Evolutionary conservation across 352 stramenopile species (phyloP), one percentile per base, ranked within the genome.

Genomic region (Globisporangium spiculum): DNA sequence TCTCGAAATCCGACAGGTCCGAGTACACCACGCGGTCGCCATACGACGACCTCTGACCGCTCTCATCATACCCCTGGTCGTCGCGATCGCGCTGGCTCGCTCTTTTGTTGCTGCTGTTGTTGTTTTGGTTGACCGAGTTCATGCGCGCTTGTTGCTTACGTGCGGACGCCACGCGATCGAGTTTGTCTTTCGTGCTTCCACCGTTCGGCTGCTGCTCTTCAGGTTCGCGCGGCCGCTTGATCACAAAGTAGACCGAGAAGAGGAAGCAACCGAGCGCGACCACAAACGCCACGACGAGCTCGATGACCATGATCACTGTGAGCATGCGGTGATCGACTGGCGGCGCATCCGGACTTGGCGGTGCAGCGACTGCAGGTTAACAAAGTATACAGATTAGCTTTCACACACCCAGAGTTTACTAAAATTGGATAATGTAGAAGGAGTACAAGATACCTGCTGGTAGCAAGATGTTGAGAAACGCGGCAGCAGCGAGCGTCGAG

Each of bases 161-260:
- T 9, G 34, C 64, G 2, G 67, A 73, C 4, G 36, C 50, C 1
- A 72, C 36, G 12, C 66, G 66, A 24, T 24, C 66, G 20, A 69
- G 30, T 36, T 16, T 69, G 16, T 1, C 24, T 26, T 46, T 62
- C 12, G 41, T 41, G 20, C 16, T 55, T 1, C 12, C 50, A 5
- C 12, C 27, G 24, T n/a, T n/a, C 32, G 48, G 18, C 30, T 41
- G 50, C 34, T 30, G n/a, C 36, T 34, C 26, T 32, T 38, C 61
- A 32, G 36, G 71, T 26, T 88, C 78, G 20, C 80, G 84, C 18
- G 88, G 88, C 7, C 88, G 88, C 73, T 94, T 96, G 4, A 78
- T 88, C 34, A 96, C 86, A 72, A 96, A 96, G 68, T 96, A 96
- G 10, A 96, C 86, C 1, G 88, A 96, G 66, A 96, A 92, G 34